These are phyloP conservation scores for Eimeria sp. DNA, from an alignment of 169 alveolate genomes.

Conservation along the genomic window DNA sequence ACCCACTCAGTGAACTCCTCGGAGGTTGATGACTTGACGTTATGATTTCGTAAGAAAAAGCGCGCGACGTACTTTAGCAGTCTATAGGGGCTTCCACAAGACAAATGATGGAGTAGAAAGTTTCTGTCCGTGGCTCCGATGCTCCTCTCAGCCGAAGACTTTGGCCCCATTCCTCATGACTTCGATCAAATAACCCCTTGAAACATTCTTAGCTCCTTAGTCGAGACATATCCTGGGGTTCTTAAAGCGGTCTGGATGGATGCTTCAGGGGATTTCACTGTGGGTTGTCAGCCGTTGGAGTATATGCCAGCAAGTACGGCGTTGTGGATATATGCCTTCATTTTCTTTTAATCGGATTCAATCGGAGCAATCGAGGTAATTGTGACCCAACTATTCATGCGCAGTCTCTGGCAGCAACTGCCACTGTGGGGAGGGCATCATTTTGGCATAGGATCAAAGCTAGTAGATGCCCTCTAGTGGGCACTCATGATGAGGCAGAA, in stretches of 20 bases:
- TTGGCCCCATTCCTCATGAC: neutral
- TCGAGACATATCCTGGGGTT: neutral
- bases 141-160: neutral
- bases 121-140: neutral
- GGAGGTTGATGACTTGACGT: neutral
- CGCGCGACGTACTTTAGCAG: neutral
- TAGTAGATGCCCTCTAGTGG: neutral
- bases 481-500: neutral
- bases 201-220: neutral
- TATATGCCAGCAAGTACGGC: neutral
- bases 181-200: neutral
- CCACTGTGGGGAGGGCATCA: neutral
- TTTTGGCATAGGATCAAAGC: neutral
- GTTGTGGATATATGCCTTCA: neutral
- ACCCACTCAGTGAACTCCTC: too few relatives aligned
- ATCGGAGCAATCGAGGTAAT: too few relatives aligned
- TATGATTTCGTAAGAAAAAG: neutral
- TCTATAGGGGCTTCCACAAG: neutral
- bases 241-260: neutral
- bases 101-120: neutral
- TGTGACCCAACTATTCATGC: neutral
- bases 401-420: neutral
- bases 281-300: neutral
- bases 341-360: neutral
- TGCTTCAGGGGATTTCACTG: neutral